Percentiles rank a stretch among this genome's conserved stretches.
Conservation (phyloP, 1,284 basidiomycete species). For the Papiliotrema fonsecae region DNA sequence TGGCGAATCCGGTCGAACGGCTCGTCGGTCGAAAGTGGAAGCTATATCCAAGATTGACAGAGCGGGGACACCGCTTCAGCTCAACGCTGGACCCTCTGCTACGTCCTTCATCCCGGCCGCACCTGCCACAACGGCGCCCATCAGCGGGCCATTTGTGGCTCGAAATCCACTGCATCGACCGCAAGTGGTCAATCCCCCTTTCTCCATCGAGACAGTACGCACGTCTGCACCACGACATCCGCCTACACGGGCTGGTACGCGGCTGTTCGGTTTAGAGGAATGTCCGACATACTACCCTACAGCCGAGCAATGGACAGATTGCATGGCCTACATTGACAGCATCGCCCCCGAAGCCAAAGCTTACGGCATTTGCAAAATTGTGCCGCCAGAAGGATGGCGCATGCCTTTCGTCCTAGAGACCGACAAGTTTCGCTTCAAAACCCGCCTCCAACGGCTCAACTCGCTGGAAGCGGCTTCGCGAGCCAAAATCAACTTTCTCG, state of each 20-base stretch:
- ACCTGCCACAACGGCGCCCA: constrained; percentile 9
- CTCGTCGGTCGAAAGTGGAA: constrained; percentile 39
- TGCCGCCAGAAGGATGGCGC: constrained; percentile 89
- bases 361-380: constrained; percentile 93
- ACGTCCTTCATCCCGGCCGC: constrained; percentile 37
- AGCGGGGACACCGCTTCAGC: constrained; percentile 24
- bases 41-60: constrained; percentile 39
- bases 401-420: constrained; percentile 97
- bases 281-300: constrained; percentile 89
- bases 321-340: constrained; percentile 88
- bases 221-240: constrained; percentile 32
- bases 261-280: constrained; percentile 81
- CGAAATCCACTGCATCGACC: constrained; percentile 35
- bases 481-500: constrained; percentile 94
- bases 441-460: constrained; percentile 88
- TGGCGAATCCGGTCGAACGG: constrained; percentile 27
- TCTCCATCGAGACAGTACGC: constrained; percentile 30
- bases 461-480: constrained; percentile 95
- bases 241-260: constrained; percentile 25
- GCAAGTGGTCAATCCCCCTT: constrained; percentile 29
- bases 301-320: constrained; percentile 84
- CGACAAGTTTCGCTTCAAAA: constrained; percentile 73
- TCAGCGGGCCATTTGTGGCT: constrained; percentile 16
- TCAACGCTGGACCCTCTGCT: constrained; percentile 19
- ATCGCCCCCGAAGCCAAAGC: constrained; percentile 69